Base-by-base conservation (phyloP, 768 basidiomycete species). In the Tephrocybe sp. region DNA sequence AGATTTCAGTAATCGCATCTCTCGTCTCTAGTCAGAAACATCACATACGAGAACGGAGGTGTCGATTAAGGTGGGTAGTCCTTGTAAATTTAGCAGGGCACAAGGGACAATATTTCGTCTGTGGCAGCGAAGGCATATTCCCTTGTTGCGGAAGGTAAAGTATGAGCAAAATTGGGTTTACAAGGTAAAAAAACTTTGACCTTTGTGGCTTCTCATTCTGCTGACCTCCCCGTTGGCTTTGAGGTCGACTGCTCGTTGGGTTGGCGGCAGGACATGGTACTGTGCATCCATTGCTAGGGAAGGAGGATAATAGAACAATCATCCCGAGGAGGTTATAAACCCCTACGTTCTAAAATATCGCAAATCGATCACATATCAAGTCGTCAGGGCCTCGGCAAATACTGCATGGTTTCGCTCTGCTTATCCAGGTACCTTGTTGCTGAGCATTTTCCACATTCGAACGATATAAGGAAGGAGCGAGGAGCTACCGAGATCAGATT, bases 11-110 rank as follows among this genome's bases (percentile, higher is more conserved):
- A 47, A 44, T 33, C 22, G 46, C 29, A 16, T n/a, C n/a, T n/a
- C 12, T 12, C 18, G 29, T 25, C n/a, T 5, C n/a, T 21, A 12
- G 16, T 40, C 9, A 43, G 5, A 44, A 12, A 42, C 46, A 27
- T 45, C 21, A 16, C 84, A 46, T 62, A 87, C 86, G 86, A 54
- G 84, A 86, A 38, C 84, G 80, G 47, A 87, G 61, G 60, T 88
- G 86, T 13, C 86, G 76, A 63, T 86, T 85, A 41, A 88, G 72
- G 63, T 88, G 86, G 0, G 86, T 87, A 0, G 81, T 85, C 30
- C 85, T 73, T 3, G 85, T 87, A 61, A 87, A 88, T 59, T 83
- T 86, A 2, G 86, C 84, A 1, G 83, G 83, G 57, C 86, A 88
- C 27, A 81, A 67, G 10, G 78, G 74, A 57, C 86, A 88, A 40